These are phyloP conservation scores for Rhodosporidiobolus odoratus DNA, from an alignment of 768 basidiomycete species.

Conservation along the genomic window DNA sequence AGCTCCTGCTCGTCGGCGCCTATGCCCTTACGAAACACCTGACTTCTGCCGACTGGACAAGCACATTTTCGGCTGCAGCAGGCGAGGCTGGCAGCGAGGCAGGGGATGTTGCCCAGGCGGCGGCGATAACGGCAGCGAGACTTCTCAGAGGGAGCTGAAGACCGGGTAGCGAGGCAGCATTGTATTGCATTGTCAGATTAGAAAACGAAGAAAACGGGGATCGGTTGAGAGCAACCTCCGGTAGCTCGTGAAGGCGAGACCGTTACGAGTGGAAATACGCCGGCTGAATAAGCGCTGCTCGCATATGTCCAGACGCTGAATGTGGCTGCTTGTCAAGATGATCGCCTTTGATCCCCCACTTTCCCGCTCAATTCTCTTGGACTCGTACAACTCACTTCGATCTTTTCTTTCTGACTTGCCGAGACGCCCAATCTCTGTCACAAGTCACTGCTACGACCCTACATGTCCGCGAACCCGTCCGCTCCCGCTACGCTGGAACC, in stretches of 20 bases:
- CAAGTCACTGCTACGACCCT: too few species aligned
- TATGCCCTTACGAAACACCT: conserved; percentile 7
- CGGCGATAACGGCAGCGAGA: background rate
- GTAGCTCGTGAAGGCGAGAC: too few species aligned
- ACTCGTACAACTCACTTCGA: background rate
- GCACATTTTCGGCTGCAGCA: background rate
- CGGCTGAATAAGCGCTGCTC: too few species aligned
- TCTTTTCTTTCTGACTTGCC: background rate
- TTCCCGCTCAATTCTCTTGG: background rate
- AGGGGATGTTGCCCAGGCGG: background rate
- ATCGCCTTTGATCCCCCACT: background rate
- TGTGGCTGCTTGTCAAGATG: too few species aligned
- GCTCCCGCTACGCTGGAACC: background rate
- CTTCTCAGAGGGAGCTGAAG: background rate
- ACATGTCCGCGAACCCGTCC: too few species aligned
- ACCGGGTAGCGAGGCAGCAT: background rate
- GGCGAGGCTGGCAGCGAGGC: background rate
- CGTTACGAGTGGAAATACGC: too few species aligned
- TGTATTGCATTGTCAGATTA: too few species aligned
- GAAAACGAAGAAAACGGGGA: too few species aligned
- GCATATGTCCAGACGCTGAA: too few species aligned
- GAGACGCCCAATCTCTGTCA: too few species aligned
- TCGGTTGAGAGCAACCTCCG: too few species aligned
- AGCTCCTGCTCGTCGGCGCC: conserved; percentile 39
- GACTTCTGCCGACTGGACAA: background rate